These are phyloP conservation scores for Apiospora malaysiana DNA, from an alignment of 2,329 filamentous ascomycete species.

Conservation along the genomic window DNA sequence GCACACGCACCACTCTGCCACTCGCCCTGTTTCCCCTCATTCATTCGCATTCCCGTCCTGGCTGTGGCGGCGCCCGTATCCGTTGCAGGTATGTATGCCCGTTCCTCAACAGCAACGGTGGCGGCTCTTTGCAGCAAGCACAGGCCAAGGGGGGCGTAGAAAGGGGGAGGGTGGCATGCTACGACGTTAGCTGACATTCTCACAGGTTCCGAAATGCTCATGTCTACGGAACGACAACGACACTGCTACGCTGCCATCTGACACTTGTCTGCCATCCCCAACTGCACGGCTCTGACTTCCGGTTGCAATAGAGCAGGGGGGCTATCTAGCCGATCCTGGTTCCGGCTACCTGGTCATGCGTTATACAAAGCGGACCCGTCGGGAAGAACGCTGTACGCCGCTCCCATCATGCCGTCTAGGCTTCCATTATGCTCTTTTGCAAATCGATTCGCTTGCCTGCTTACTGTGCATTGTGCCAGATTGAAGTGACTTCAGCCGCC, in stretches of 20 bases:
- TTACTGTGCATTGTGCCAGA: slow-evolving; percentile 10
- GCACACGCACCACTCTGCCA: neutral
- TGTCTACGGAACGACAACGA: neutral
- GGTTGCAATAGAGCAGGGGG: neutral
- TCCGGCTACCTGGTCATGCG: neutral
- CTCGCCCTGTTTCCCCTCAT: neutral
- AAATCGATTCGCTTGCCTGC: slow-evolving; percentile 2
- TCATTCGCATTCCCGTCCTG: neutral
- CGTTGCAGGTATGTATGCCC: neutral
- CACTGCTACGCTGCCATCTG: neutral
- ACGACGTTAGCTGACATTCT: slow-evolving; percentile 1
- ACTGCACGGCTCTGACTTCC: neutral
- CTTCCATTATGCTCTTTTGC: neutral
- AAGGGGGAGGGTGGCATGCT: neutral
- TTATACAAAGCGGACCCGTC: neutral
- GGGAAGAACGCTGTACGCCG: neutral
- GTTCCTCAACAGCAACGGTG: slow-evolving; percentile 3
- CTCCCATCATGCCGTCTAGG: neutral
- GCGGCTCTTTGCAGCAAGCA: slow-evolving; percentile 13
- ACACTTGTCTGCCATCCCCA: neutral
- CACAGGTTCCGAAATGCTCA: neutral
- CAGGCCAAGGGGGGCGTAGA: neutral
- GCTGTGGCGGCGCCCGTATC: neutral
- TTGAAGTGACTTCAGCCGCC: neutral
- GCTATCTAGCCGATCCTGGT: neutral